Conservation (phyloP, 352 stramenopile species). For the Globisporangium iwayamae region DNA sequence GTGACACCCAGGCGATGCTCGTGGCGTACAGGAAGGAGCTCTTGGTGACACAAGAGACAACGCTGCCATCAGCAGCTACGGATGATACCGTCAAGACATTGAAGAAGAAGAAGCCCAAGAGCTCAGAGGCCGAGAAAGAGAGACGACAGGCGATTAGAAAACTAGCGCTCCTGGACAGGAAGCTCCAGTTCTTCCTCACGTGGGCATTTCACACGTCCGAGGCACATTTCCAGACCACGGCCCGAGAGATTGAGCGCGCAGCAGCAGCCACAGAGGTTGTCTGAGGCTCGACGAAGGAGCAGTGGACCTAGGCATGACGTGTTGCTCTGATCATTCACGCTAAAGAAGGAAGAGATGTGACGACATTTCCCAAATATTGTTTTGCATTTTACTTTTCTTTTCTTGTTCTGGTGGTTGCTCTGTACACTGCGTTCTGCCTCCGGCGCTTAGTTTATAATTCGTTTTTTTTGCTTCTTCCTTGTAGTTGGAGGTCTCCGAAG, state of each 20-base stretch:
- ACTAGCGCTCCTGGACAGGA: constrained; percentile 37
- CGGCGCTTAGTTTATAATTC: constrained; percentile 1
- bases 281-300: no score
- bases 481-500: not conserved
- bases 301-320: no score
- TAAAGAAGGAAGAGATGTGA: not conserved
- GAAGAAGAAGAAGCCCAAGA: constrained; percentile 21
- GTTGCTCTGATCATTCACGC: no score
- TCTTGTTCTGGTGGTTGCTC: not conserved
- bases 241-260: constrained; percentile 7
- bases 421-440: not conserved
- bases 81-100: not conserved
- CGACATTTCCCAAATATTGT: not conserved
- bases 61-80: not conserved
- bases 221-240: constrained; percentile 1
- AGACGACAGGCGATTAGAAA: constrained; percentile 22
- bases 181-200: constrained; percentile 56
- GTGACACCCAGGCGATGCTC: constrained; percentile 45
- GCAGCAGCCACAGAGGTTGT: not conserved
- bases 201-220: constrained; percentile 36
- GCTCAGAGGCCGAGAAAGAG: constrained; percentile 15
- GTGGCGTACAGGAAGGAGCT: constrained; percentile 29
- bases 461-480: not conserved
- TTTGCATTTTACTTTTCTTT: not conserved
- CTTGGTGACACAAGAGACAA: not conserved